A percentile compares a stretch with the other conserved stretches of the same genome.
Conservation (phyloP, 2,329 filamentous ascomycete genomes). For the Fusarium sororula region DNA sequence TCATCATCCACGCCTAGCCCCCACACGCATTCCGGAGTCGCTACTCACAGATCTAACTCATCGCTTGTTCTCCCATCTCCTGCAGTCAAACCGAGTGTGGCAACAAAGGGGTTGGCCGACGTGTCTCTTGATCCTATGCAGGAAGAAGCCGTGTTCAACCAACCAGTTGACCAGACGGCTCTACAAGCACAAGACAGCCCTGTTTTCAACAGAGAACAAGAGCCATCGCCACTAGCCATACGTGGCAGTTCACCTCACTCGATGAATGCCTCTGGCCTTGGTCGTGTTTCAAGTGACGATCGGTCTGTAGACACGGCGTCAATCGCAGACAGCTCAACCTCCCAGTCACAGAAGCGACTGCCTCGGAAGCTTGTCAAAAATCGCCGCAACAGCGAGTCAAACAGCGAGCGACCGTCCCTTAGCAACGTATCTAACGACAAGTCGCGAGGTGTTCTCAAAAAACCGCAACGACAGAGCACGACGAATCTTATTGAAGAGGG, state of each 20-base stretch:
- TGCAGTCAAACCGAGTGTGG: conserved; percentile 2
- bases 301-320: conserved; percentile 44
- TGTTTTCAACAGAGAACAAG: conserved; percentile 32
- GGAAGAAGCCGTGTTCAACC: conserved; percentile 47
- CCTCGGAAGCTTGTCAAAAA: conserved; percentile 55
- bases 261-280: conserved; percentile 34
- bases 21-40: conserved; percentile 3
- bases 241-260: conserved; percentile 38
- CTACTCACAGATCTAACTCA: conserved; percentile 14
- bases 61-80: conserved; percentile 10
- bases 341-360: conserved; percentile 47
- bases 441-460: conserved; percentile 50
- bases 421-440: conserved; percentile 22
- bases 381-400: conserved; percentile 49
- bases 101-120: conserved; percentile 6
- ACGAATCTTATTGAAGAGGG: conserved; percentile 37
- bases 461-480: conserved; percentile 46
- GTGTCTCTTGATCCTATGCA: conserved; percentile 44
- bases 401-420: conserved; percentile 42
- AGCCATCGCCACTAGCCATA: conserved; percentile 31
- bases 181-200: conserved; percentile 42
- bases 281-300: conserved; percentile 48
- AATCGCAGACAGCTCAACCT: conserved; percentile 31
- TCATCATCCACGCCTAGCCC: conserved; percentile 7
- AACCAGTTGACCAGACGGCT: conserved; percentile 42